Evolutionary conservation across 2,329 filamentous ascomycete genomes (phyloP), one percentile per base, ranked within the genome.

Genomic region (Bipolaris sorokiniana): DNA sequence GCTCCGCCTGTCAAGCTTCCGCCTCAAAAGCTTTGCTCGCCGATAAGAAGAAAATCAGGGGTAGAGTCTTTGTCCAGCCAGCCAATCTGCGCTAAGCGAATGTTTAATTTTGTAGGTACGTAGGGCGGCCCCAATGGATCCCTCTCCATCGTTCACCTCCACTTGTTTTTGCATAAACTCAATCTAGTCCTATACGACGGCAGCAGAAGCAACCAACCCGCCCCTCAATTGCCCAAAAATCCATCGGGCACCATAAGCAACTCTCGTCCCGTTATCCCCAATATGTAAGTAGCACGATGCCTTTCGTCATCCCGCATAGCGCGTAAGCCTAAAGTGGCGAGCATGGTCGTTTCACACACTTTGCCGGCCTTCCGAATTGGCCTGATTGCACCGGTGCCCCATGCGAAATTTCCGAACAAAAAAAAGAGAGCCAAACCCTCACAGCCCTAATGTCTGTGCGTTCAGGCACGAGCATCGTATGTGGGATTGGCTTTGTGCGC

Each of bases 21-120:
- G 63, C 63, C 66, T 45, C 54, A 65, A 64, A 66, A 31, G 63
- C 61, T 63, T 67, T 62, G 55, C 54, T 45, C 31, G 40, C 23
- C 18, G 16, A 45, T 6, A 47, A 34, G 18, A 22, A 45, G 42
- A 54, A 34, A 51, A 38, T 61, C 57, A 65, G 59, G 66, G 63
- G 59, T 48, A n/a, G 51, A 49, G 41, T 51, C 31, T 16, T 54
- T 51, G 54, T 62, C 56, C 54, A 54, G 33, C 23, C 46, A 41
- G 31, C 54, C 50, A 52, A 16, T 56, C 45, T 40, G 50, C 56
- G 52, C 58, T 58, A 64, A 60, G 61, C 64, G 47, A 51, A 45
- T 58, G 62, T 64, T 68, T 67, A 45, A 58, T 57, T 58, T 60
- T 50, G 52, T 64, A 55, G 48, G 51, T 13, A 31, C 28, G 28